A percentile compares a stretch with the other conserved stretches of the same genome.
These are phyloP conservation scores for Aegilops umbellulata DNA, from an alignment of 176 grass and related monocot species.

Conservation along the genomic window DNA sequence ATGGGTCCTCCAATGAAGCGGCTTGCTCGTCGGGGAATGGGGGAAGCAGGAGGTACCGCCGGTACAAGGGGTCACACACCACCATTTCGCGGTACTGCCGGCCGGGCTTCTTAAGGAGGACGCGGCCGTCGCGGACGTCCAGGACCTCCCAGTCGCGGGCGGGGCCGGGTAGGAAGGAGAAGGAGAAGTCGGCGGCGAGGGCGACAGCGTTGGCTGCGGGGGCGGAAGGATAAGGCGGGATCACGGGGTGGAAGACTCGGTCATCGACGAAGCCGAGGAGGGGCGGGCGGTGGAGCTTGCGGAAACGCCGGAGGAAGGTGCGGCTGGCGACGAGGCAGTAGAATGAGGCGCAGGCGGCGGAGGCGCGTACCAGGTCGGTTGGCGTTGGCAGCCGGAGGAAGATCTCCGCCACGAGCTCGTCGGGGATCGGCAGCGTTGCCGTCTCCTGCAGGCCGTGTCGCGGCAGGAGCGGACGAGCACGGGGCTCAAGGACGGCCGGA, in stretches of 20 bases:
- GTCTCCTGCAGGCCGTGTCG: neutral
- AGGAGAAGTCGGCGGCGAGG: neutral
- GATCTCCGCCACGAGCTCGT: neutral
- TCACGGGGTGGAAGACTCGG: neutral
- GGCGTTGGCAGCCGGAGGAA: neutral
- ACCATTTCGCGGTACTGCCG: too few relatives aligned
- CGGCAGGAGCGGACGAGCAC: too few relatives aligned
- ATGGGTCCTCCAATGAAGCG: too few relatives aligned
- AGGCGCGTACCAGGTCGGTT: neutral
- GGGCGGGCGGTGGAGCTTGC: neutral
- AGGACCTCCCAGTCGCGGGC: neutral
- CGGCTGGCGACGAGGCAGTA: neutral
- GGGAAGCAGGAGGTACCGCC: neutral
- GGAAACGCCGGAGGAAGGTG: neutral
- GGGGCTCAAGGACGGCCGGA: too few relatives aligned
- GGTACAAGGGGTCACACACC: too few relatives aligned
- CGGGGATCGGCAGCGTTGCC: neutral
- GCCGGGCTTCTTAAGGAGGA: too few relatives aligned
- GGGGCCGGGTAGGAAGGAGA: neutral
- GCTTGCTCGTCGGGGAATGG: neutral
- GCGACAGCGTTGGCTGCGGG: neutral
- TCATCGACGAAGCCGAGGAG: neutral
- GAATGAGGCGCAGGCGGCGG: neutral
- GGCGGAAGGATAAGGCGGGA: neutral
- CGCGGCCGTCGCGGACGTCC: too few relatives aligned